Evolutionary conservation across 2,329 filamentous ascomycete species (phyloP), one percentile per base, ranked within the genome.

Genomic region (Venturia carpophila): DNA sequence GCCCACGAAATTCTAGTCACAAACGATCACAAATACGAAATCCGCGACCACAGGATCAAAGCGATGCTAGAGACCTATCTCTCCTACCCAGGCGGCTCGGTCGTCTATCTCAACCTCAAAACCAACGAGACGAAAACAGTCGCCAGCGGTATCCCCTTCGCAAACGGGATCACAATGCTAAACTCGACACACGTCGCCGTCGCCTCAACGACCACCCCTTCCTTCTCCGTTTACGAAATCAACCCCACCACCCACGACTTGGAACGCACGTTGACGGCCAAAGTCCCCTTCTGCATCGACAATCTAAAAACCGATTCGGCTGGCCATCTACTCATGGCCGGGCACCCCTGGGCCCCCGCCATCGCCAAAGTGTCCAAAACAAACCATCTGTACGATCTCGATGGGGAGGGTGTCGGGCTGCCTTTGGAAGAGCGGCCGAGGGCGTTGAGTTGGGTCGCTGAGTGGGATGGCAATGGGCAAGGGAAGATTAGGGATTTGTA

Each of bases 1-100:
- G 60, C 68, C 5, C 69, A 70, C 5, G 72, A 73, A 41, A 63
- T 79, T 1, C 72, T 75, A 62, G 69, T 79, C 17, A 78, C 76
- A 19, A 79, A 79, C 65, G 77, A 80, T 68, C 78, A 79, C 68
- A 73, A 71, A 67, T 71, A 78, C 62, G 70, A 68, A 15, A 68
- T 73, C 0, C 67, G 70, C 9, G 55, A 69, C 1, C 70, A 71
- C 0, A 69, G 68, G 0, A 7, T 74, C 1, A 67, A 78, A 0
- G 71, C 71, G 1, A 71, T 73, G 39, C 41, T 78, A 2, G 78
- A 80, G 65, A 78, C 77, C 0, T 78, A 74, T 62, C 68, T 72
- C 0, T 74, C 70, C 0, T 63, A 74, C 1, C 74, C 77, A 0
- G 71, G 73, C 5, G 77, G 76, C 1, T 73, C 67, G 11, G 69